A percentile compares a stretch with the other conserved stretches of the same genome.
Evolutionary conservation across 192 early-diverging fungal genomes (phyloP).

Genomic region (Backusella tarrabulga): DNA sequence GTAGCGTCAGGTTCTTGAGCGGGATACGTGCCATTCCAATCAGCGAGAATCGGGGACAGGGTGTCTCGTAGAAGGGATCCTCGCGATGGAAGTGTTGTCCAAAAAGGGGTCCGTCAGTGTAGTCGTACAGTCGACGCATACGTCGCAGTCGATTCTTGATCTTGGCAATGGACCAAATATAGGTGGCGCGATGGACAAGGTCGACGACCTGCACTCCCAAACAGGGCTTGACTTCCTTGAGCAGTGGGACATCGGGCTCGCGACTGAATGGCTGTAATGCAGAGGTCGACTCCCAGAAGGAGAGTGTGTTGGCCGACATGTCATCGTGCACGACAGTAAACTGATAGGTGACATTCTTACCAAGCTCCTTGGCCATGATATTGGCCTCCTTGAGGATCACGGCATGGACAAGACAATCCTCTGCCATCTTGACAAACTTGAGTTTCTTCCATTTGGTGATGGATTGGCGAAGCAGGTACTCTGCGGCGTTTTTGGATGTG

Average conservation of each 20-base stretch:
- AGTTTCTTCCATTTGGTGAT: constrained; percentile 48
- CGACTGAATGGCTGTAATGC: constrained; percentile 17
- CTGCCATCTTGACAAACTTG: constrained; percentile 57
- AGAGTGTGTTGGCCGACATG: constrained; percentile 37
- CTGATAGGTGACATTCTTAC: constrained; percentile 78
- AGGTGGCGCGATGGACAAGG: constrained; percentile 45
- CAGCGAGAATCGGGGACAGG: constrained; percentile 48
- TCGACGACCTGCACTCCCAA: constrained; percentile 58
- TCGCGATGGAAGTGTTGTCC: constrained; percentile 52
- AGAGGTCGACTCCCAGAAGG: constrained; percentile 49
- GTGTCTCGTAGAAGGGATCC: constrained; percentile 60
- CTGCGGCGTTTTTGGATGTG: constrained; percentile 20
- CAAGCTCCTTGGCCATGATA: constrained; percentile 80
- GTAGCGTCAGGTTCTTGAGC: constrained; percentile 41
- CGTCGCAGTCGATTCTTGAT: constrained; percentile 57
- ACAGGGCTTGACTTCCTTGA: constrained; percentile 39
- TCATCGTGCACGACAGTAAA: constrained; percentile 70
- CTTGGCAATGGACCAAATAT: constrained; percentile 62
- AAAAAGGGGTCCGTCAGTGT: constrained; percentile 48
- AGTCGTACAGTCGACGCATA: constrained; percentile 70
- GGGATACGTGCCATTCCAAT: constrained; percentile 46
- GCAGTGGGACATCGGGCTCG: background rate
- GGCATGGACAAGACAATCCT: constrained; percentile 62
- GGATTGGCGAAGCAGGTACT: constrained; percentile 16
- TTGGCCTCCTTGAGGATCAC: constrained; percentile 86